Percentiles rank a stretch among this genome's conserved stretches.
These are phyloP conservation scores for Lecanicillium sp. DNA, from an alignment of 2,329 filamentous ascomycete species.

Conservation along the genomic window DNA sequence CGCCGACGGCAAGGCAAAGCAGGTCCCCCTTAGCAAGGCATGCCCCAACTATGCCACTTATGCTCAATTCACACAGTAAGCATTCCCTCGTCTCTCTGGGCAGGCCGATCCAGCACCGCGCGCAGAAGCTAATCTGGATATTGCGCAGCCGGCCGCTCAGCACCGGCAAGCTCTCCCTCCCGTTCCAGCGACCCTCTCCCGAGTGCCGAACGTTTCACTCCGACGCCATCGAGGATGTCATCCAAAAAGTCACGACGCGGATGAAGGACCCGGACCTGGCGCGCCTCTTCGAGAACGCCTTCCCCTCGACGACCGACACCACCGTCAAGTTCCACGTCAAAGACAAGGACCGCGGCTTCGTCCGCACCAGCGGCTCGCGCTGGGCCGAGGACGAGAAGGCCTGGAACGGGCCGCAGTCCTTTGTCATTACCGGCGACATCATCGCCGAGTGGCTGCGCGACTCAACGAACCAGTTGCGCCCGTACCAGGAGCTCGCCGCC, in stretches of 20 bases:
- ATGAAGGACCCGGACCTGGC: conserved; percentile 85
- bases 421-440: conserved; percentile 90
- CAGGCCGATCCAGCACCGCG: too few relatives aligned
- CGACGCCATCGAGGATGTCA: conserved; percentile 79
- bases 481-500: conserved; percentile 80
- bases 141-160: conserved; percentile 65
- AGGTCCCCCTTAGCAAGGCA: conserved; percentile 23
- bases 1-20: conserved; percentile 19
- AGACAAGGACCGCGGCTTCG: conserved; percentile 38
- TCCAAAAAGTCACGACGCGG: conserved; percentile 69
- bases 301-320: conserved; percentile 63
- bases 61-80: conserved; percentile 34
- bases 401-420: conserved; percentile 84
- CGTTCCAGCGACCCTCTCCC: conserved; percentile 76
- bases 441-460: conserved; percentile 90
- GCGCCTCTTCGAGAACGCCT: conserved; percentile 89
- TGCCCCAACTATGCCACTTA: conserved; percentile 39
- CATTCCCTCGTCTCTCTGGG: too few relatives aligned
- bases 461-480: conserved; percentile 86
- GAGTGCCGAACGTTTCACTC: conserved; percentile 88
- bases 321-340: conserved; percentile 83
- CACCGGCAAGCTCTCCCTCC: conserved; percentile 69
- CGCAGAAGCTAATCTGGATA: background rate
- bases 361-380: conserved; percentile 27
- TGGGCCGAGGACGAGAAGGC: conserved; percentile 44